Base-by-base conservation (phyloP, 345 rosid species). In the Crucihimalaya himalaica region DNA sequence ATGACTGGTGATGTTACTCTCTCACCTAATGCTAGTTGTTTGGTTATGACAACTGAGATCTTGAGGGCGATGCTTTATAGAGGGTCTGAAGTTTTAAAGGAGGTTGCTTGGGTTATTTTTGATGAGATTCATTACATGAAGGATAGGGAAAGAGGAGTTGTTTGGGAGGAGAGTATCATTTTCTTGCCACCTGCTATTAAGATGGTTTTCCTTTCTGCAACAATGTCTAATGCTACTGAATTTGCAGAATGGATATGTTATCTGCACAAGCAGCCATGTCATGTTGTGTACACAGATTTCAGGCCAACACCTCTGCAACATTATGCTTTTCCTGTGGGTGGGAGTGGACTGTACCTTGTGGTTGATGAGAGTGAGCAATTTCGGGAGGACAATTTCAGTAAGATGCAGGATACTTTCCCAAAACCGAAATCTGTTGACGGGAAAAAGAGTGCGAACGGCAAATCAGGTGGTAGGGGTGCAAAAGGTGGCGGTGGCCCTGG, bases 251-350 rank as follows among this genome's bases (percentile, higher is more conserved):
- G 99, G 99, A 95, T 95, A 74, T 95, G 98, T 72, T 81, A 84
- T 80, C 54, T 95, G 83, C 97, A 95, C 77, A 90, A 88, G 81
- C 98, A 92, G 83, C 98, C 98, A 0, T 95, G 99, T 59, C 99
- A 95, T 76, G 97, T 95, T 52, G 99, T 92, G 52, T 95, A 95
- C 72, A 92, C 99, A 2, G 98, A 95, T 82, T 92, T 92, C 54
- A 87, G 99, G 45, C 99, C 99, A 10, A 95, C 98, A 67, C 99
- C 99, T 55, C 80, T 95, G 84, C 99, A 95, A 87, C 99, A 95
- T 80, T 95, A 92, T 86, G 88, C 85, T 68, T 95, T 95, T 78
- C 99, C 99, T 21, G 74, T 86, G 83, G 97, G 93, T 40, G 99
- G 99, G 11, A 77, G 77, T 79, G 99, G 99, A 35, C 78, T 95